phyloP scores from a whole-genome alignment of 768 basidiomycete species.

The Chalciporus chontae region DNA sequence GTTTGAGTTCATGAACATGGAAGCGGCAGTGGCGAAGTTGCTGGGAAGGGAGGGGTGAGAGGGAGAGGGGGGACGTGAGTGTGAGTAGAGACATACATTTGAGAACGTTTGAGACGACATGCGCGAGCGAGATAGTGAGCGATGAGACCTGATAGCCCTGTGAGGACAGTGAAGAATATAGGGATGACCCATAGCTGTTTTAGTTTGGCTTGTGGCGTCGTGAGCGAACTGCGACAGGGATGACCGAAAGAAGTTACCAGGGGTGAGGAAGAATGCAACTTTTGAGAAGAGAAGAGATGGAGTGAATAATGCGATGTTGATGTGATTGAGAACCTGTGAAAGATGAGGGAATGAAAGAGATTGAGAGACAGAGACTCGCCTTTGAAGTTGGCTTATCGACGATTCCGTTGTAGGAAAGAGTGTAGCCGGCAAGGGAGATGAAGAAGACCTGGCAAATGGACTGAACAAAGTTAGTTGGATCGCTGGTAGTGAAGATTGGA shows the following conservation, averaged over 20 bases:
- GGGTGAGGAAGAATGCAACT: conserved; percentile 88
- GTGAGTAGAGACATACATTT: conserved; percentile 50
- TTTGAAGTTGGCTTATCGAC: conserved; percentile 89
- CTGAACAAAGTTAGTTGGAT: conserved; percentile 34
- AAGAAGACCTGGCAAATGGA: conserved; percentile 88
- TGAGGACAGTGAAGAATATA: conserved; percentile 79
- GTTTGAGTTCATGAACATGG: conserved; percentile 94
- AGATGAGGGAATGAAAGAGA: background rate
- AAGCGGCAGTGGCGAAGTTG: conserved; percentile 74
- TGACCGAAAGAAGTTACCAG: conserved; percentile 43
- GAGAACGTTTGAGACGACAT: conserved; percentile 68
- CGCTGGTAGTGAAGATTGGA: background rate
- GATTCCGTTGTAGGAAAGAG: conserved; percentile 74
- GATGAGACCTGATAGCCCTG: conserved; percentile 63
- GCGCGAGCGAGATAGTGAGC: conserved; percentile 60
- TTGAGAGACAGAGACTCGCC: conserved; percentile 36
- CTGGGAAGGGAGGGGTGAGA: conserved; percentile 31
- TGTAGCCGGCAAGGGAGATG: conserved; percentile 79
- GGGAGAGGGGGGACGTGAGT: background rate
- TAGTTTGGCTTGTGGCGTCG: conserved; percentile 54
- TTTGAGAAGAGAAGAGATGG: conserved; percentile 89
- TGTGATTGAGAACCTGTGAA: conserved; percentile 64
- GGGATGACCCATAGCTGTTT: conserved; percentile 83
- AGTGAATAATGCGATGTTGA: conserved; percentile 89
- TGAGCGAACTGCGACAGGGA: background rate